Evolutionary conservation across 2,329 filamentous ascomycete genomes (phyloP).

Genomic region (Fusarium sacchari): DNA sequence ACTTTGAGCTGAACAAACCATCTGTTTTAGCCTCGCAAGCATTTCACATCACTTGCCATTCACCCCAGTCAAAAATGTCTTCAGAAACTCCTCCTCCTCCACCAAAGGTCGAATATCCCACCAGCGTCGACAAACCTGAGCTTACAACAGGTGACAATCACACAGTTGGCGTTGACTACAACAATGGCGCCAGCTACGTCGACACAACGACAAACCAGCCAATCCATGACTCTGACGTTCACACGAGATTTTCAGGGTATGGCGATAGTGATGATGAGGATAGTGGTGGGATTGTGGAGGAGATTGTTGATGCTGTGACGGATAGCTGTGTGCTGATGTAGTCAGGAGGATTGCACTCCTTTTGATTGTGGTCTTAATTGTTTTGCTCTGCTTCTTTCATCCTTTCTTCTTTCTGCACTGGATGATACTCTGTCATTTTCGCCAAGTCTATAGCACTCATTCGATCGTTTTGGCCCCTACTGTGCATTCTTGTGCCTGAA

Average conservation of each 20-base stretch:
- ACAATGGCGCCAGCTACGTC: not conserved
- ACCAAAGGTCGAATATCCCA: not conserved
- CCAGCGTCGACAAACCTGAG: not conserved
- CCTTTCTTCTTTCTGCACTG: fast-evolving
- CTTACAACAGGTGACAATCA: not conserved
- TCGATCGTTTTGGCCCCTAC: not conserved
- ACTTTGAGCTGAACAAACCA: no score
- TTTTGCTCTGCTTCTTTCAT: not conserved
- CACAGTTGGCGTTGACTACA: not conserved
- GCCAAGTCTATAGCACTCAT: no score
- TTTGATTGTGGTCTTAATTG: not conserved
- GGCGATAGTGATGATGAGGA: not conserved
- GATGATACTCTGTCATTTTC: not conserved
- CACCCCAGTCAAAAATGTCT: not conserved
- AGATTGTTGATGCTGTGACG: not conserved
- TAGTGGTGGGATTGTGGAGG: not conserved
- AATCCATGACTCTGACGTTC: not conserved
- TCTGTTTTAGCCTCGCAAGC: no score
- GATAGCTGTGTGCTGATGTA: not conserved
- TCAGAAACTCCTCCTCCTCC: not conserved
- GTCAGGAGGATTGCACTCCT: fast-evolving
- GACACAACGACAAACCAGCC: not conserved
- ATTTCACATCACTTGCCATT: not conserved
- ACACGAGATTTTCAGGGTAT: not conserved
- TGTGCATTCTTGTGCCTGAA: not conserved